Conservation (phyloP, 345 rosid species). For the Anastatica hierochuntica region DNA sequence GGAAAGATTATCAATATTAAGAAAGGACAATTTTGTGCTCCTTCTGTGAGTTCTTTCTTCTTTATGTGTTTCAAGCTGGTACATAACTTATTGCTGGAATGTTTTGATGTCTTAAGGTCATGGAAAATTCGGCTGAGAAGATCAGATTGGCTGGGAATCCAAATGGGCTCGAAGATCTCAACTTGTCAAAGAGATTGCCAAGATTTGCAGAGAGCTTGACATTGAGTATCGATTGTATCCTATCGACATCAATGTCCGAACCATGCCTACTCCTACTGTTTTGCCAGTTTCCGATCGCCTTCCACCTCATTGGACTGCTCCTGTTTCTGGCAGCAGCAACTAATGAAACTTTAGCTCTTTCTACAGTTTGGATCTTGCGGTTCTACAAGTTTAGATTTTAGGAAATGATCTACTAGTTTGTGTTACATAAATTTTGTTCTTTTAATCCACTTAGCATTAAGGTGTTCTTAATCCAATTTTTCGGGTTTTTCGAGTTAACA, state of each 20-base stretch:
- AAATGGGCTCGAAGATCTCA: slow-evolving; percentile 42
- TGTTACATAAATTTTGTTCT: no score
- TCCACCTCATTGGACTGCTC: no score
- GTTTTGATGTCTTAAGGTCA: slow-evolving; percentile 38
- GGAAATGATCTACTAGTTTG: no score
- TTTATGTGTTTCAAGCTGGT: slow-evolving; percentile 1
- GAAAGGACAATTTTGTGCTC: slow-evolving; percentile 91
- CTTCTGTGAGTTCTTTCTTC: slow-evolving; percentile 48
- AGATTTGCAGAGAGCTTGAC: slow-evolving; percentile 38
- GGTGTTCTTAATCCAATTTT: no score
- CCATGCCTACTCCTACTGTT: background rate
- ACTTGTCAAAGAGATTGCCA: slow-evolving; percentile 60
- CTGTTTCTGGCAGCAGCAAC: no score
- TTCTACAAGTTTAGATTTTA: no score
- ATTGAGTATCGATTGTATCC: background rate
- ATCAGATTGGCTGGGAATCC: slow-evolving; percentile 75
- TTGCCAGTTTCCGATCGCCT: no score
- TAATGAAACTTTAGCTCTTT: no score
- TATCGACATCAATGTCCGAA: background rate
- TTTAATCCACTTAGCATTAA: no score
- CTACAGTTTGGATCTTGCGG: no score
- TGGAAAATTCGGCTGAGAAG: slow-evolving; percentile 82
- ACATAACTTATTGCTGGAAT: background rate
- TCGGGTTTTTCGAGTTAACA: no score
- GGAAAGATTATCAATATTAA: slow-evolving; percentile 84